Conservation (phyloP, 176 grass and related monocot genomes). For the Oryza meridionalis region DNA sequence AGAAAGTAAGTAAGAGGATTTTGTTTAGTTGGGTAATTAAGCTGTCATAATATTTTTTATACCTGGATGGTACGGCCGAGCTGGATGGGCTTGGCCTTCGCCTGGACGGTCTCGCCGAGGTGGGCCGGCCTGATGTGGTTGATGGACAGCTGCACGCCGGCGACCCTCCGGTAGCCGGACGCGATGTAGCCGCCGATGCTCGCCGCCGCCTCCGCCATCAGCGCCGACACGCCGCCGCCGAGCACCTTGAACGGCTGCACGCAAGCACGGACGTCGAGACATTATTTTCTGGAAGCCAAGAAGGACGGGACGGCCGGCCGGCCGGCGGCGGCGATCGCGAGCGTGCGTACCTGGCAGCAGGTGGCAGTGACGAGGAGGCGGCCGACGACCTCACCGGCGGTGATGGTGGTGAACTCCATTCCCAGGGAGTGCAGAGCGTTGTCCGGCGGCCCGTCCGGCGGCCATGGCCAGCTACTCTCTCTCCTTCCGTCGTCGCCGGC, state of each 20-base stretch:
- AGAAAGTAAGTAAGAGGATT: not conserved
- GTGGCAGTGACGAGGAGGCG: constrained; percentile 69
- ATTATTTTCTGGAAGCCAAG: too few species aligned
- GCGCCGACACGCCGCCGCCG: constrained; percentile 83
- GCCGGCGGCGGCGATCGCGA: not conserved
- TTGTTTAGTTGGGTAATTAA: not conserved
- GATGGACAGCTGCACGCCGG: constrained; percentile 83
- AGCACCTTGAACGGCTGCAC: constrained; percentile 71
- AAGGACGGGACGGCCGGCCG: too few species aligned
- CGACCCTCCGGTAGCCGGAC: constrained; percentile 52
- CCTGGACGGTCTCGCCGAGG: constrained; percentile 66
- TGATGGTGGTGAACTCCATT: constrained; percentile 65
- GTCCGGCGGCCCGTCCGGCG: constrained; percentile 41
- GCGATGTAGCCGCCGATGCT: constrained; percentile 75
- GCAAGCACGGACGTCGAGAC: not conserved
- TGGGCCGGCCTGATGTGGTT: constrained; percentile 71
- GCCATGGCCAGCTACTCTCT: not conserved
- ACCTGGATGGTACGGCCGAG: constrained; percentile 75
- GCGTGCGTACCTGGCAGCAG: constrained; percentile 68
- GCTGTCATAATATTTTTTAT: not conserved
- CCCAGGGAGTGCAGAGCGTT: constrained; percentile 63
- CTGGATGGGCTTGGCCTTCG: constrained; percentile 62
- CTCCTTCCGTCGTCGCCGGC: not conserved
- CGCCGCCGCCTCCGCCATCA: constrained; percentile 66
- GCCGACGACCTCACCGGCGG: constrained; percentile 59